A percentile compares a stretch with the other conserved stretches of the same genome.
Conservation (phyloP, 2,329 filamentous ascomycete genomes). For the Lachnellula hyalina region DNA sequence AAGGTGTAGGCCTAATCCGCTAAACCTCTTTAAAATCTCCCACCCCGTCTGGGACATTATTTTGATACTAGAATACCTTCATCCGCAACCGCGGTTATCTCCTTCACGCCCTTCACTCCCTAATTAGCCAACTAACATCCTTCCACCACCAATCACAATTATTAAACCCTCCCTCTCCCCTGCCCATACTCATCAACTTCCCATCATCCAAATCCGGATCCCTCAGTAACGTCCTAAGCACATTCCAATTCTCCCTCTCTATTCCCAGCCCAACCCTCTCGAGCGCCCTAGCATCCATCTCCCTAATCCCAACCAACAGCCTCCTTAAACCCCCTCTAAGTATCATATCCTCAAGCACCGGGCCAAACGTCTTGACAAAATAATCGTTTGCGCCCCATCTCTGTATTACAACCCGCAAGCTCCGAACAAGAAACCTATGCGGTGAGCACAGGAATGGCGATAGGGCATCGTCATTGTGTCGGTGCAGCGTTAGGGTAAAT, state of each 20-base stretch:
- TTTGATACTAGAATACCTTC: neutral
- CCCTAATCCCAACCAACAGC: conserved; percentile 21
- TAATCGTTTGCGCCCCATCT: conserved; percentile 24
- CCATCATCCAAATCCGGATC: conserved; percentile 23
- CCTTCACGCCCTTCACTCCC: conserved; percentile 1
- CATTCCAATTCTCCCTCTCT: conserved; percentile 10
- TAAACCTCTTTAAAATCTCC: too few species aligned
- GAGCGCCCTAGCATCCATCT: neutral
- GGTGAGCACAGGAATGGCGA: conserved; percentile 19
- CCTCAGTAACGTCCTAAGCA: conserved; percentile 12
- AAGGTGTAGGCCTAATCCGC: too few species aligned
- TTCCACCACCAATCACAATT: neutral
- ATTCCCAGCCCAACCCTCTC: neutral
- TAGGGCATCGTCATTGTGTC: conserved; percentile 10
- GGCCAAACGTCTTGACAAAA: conserved; percentile 15
- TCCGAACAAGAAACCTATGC: conserved; percentile 17
- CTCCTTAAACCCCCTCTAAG: conserved; percentile 23
- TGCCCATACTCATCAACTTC: conserved; percentile 2
- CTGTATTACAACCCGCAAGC: conserved; percentile 11
- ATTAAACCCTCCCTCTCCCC: neutral
- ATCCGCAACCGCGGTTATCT: neutral
- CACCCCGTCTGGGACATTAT: too few species aligned
- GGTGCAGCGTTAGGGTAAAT: conserved; percentile 19
- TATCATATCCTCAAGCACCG: conserved; percentile 22
- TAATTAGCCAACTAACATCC: conserved; percentile 12